A percentile compares a stretch with the other conserved stretches of the same genome.
These are phyloP conservation scores for Diplodia sapinea DNA, from an alignment of 2,329 filamentous ascomycete species.

Conservation along the genomic window DNA sequence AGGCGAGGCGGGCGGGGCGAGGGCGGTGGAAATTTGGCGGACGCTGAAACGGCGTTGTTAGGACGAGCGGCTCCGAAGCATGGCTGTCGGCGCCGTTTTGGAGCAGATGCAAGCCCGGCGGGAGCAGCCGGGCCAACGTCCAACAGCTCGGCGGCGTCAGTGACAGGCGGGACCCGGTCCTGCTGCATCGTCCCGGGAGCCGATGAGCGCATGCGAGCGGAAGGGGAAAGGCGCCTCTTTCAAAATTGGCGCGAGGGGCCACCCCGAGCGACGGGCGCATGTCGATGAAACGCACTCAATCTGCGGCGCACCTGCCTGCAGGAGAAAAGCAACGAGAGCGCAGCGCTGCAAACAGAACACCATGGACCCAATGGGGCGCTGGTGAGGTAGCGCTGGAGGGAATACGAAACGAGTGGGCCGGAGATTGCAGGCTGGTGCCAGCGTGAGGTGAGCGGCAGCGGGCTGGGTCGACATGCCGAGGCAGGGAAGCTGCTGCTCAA, in stretches of 20 bases:
- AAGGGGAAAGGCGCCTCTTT: conserved; percentile 1
- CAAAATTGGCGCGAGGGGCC: conserved; percentile 14
- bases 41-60: conserved; percentile 12
- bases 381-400: conserved; percentile 15
- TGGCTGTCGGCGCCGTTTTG: conserved; percentile 8
- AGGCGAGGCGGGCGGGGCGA: not conserved
- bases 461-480: not conserved
- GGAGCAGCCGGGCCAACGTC: conserved; percentile 29
- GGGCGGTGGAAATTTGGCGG: conserved; percentile 6
- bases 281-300: conserved; percentile 28
- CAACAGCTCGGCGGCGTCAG: conserved; percentile 19
- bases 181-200: conserved; percentile 27
- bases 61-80: conserved; percentile 1
- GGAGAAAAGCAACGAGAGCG: conserved; percentile 21
- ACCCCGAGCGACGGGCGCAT: not conserved
- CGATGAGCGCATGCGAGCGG: conserved; percentile 18
- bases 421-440: conserved; percentile 10
- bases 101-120: conserved; percentile 28
- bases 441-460: not conserved
- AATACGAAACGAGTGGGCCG: conserved; percentile 21
- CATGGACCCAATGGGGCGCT: conserved; percentile 7
- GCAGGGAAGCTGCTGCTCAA: conserved; percentile 21
- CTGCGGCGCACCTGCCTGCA: conserved; percentile 7
- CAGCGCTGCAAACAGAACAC: conserved; percentile 21
- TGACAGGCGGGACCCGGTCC: conserved; percentile 21